Evolutionary conservation across 2,329 filamentous ascomycete genomes (phyloP).

Genomic region (Curvularia sp.): DNA sequence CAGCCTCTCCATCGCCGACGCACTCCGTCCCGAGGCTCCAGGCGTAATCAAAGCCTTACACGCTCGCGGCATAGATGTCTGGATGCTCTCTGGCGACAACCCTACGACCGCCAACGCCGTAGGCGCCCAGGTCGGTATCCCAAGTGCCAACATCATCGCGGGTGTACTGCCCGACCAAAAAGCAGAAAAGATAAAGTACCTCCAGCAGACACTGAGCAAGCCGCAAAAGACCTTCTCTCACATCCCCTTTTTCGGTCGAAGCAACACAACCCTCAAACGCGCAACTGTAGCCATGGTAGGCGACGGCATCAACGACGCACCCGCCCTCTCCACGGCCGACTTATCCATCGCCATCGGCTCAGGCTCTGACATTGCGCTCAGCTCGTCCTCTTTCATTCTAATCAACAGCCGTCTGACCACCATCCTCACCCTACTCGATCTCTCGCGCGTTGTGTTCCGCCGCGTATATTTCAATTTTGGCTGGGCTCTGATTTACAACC

Average conservation of each 20-base stretch:
- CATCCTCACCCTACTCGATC: conserved; percentile 74
- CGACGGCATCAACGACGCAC: conserved; percentile 86
- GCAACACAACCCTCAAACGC: conserved; percentile 38
- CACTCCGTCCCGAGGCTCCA: conserved; percentile 75
- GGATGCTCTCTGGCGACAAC: conserved; percentile 95
- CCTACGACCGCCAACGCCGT: conserved; percentile 82
- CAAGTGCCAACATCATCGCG: conserved; percentile 76
- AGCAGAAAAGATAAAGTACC: conserved; percentile 68
- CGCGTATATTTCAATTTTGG: conserved; percentile 84
- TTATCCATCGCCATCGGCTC: conserved; percentile 83
- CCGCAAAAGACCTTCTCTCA: conserved; percentile 22
- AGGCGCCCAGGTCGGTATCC: conserved; percentile 76
- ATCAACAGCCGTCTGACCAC: conserved; percentile 73
- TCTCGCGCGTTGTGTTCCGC: conserved; percentile 75
- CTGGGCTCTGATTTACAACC: conserved; percentile 85
- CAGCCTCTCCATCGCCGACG: conserved; percentile 79
- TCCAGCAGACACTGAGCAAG: conserved; percentile 48
- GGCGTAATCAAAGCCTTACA: conserved; percentile 70
- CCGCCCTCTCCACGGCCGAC: conserved; percentile 79
- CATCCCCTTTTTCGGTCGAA: conserved; percentile 24
- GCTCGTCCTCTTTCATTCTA: conserved; percentile 81
- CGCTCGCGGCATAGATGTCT: conserved; percentile 73
- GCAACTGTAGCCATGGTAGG: conserved; percentile 81
- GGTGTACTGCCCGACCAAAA: conserved; percentile 88
- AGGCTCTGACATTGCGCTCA: conserved; percentile 83